phyloP scores from a whole-genome alignment of 2,329 filamentous ascomycete species.

The Aspergillus tanneri region DNA sequence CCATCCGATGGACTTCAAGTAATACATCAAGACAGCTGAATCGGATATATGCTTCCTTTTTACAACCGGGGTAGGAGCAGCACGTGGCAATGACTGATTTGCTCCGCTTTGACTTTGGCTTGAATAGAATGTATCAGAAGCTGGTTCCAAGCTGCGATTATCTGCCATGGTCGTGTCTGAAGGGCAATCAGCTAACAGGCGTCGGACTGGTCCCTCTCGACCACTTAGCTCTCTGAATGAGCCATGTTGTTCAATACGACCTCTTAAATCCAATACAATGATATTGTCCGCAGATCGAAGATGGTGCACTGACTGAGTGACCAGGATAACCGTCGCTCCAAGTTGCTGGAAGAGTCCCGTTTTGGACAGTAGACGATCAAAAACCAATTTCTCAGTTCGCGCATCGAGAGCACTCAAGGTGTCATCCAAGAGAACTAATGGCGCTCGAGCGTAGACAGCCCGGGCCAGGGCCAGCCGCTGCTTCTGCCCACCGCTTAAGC shows the following conservation, averaged over 20 bases:
- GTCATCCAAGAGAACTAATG: conserved; percentile 21
- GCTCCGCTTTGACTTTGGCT: no score
- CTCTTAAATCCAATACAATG: conserved; percentile 2
- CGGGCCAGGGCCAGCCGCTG: conserved; percentile 16
- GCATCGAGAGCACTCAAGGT: conserved; percentile 34
- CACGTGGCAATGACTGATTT: no score
- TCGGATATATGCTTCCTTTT: no score
- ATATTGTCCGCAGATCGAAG: conserved; percentile 4
- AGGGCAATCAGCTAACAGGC: not conserved
- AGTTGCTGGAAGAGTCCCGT: conserved; percentile 11
- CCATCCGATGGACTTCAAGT: no score
- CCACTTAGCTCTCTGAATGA: not conserved
- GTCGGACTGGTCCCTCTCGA: not conserved
- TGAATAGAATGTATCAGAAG: no score
- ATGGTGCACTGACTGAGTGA: conserved; percentile 12
- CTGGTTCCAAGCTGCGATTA: not conserved
- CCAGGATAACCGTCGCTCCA: conserved; percentile 14
- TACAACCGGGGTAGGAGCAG: no score
- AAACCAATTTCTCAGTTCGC: conserved; percentile 2
- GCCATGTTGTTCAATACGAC: not conserved
- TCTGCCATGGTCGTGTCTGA: not conserved
- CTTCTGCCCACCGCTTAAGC: conserved; percentile 6
- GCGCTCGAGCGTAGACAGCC: conserved; percentile 16
- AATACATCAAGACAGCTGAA: no score
- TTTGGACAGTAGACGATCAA: conserved; percentile 5